Conservation (phyloP, 345 rosid species). For the Streptanthus diversifolius region DNA sequence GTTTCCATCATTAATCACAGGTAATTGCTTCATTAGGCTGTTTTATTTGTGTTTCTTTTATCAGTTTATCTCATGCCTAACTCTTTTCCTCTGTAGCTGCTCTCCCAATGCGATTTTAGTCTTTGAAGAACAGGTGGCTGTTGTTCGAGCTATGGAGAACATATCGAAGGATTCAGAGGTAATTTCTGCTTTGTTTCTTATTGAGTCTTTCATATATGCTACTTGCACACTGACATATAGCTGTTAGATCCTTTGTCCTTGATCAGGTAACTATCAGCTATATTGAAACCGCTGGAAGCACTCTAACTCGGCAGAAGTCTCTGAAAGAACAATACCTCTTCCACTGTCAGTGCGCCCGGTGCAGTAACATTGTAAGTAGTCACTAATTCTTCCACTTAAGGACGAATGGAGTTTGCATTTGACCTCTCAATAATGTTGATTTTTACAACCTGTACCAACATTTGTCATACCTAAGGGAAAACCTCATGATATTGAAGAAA, state of each 20-base stretch:
- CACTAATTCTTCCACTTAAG: not conserved
- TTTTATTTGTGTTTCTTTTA: not conserved
- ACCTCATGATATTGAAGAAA: constrained; percentile 66
- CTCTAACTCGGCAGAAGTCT: constrained; percentile 74
- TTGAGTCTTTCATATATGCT: not conserved
- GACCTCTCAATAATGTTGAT: not conserved
- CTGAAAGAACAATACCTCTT: constrained; percentile 86
- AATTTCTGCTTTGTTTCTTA: constrained; percentile 4
- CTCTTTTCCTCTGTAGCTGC: constrained; percentile 55
- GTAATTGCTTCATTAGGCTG: constrained; percentile 37
- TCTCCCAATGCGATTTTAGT: constrained; percentile 77
- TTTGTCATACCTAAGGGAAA: constrained; percentile 53
- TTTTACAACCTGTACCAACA: constrained; percentile 4
- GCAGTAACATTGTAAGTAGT: constrained; percentile 60
- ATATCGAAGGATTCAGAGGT: constrained; percentile 75
- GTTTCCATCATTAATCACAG: constrained; percentile 91
- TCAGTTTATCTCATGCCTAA: constrained; percentile 18
- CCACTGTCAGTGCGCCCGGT: constrained; percentile 64
- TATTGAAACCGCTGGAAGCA: constrained; percentile 93
- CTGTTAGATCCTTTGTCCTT: constrained; percentile 15
- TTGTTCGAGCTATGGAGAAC: constrained; percentile 67
- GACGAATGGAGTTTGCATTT: not conserved
- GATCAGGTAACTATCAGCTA: constrained; percentile 70
- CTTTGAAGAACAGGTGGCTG: constrained; percentile 74
- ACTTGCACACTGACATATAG: constrained; percentile 28